Conservation (phyloP, 164 flowering plant genomes). For the Taxillus chinensis region DNA sequence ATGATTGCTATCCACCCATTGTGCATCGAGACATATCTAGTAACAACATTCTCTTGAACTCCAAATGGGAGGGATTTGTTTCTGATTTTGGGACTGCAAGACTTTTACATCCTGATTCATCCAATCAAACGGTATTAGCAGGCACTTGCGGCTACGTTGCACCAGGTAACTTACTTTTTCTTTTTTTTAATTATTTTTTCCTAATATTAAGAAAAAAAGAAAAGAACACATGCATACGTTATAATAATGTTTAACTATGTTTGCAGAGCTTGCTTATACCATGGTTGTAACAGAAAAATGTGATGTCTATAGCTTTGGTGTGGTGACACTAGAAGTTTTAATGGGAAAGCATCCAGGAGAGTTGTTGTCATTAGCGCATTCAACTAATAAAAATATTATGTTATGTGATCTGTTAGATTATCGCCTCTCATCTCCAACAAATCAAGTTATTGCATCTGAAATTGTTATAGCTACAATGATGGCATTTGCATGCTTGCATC, state of each 20-base stretch:
- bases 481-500: background rate
- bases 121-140: conserved; percentile 7
- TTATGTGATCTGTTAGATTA: background rate
- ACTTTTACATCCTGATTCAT: too few relatives aligned
- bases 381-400: background rate
- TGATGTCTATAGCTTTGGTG: background rate
- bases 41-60: too few relatives aligned
- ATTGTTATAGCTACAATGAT: background rate
- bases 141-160: conserved; percentile 12
- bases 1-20: too few relatives aligned
- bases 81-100: too few relatives aligned
- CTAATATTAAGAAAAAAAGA: too few relatives aligned
- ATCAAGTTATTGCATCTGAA: background rate
- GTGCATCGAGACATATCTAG: too few relatives aligned
- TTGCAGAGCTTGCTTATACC: background rate
- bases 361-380: background rate
- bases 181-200: too few relatives aligned
- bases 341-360: background rate
- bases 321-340: background rate
- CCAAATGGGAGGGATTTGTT: too few relatives aligned
- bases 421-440: background rate
- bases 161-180: conserved; percentile 5
- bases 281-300: background rate
- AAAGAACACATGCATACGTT: too few relatives aligned
- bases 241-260: too few relatives aligned